Conservation (phyloP, 306 rosid species). For the Carpinus fangiana region DNA sequence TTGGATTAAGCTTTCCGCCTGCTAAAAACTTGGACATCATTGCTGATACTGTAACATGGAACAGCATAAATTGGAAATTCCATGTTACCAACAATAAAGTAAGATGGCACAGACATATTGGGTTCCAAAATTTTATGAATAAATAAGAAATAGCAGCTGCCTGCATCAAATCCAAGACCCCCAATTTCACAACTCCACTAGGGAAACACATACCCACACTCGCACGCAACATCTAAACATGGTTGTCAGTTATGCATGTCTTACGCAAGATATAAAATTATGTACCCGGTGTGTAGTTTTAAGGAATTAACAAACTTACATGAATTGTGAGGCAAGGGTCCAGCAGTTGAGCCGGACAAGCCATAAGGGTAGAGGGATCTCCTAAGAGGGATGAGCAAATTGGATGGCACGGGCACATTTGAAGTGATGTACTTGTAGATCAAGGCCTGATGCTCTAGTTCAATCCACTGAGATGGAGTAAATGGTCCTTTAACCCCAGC, state of each 20-base stretch:
- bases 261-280: background rate
- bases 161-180: background rate
- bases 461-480: slow-evolving; percentile 60
- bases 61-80: slow-evolving; percentile 1
- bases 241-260: background rate
- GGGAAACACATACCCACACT: background rate
- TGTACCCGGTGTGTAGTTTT: background rate
- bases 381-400: slow-evolving; percentile 51
- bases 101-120: background rate
- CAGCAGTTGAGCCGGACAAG: slow-evolving; percentile 36
- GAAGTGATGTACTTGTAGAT: slow-evolving; percentile 55
- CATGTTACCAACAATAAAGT: slow-evolving; percentile 1
- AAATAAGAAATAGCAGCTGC: background rate
- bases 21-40: background rate
- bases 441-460: slow-evolving; percentile 65
- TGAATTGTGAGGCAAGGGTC: slow-evolving; percentile 37
- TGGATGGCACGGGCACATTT: slow-evolving; percentile 52
- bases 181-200: background rate
- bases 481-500: slow-evolving; percentile 45
- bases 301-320: slow-evolving; percentile 33
- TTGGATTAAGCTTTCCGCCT: slow-evolving; percentile 11
- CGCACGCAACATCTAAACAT: background rate
- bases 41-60: background rate
- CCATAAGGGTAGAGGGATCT: slow-evolving; percentile 45
- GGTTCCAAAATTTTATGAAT: background rate